Percentiles rank a stretch among this genome's conserved stretches.
Evolutionary conservation across 2,329 filamentous ascomycete species (phyloP).

Genomic region (Trematosphaeria pertusa): DNA sequence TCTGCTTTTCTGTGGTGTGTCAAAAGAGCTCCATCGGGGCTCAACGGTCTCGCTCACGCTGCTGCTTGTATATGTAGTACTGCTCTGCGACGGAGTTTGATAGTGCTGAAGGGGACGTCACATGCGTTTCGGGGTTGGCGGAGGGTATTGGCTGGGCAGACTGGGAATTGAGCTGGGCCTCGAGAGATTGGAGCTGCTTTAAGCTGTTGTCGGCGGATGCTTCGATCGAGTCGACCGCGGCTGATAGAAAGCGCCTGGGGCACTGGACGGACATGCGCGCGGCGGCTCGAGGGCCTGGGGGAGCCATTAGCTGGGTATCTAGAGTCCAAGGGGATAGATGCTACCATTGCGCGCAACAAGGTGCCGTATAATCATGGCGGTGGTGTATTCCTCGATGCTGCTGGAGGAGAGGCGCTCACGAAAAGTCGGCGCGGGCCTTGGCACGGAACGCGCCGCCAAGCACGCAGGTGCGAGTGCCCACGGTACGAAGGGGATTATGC

Average conservation of each 20-base stretch:
- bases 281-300: constrained; percentile 49
- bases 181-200: constrained; percentile 39
- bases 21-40: too few relatives aligned
- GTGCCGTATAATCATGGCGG: constrained; percentile 53
- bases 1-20: constrained; percentile 40
- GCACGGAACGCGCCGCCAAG: constrained; percentile 7
- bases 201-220: constrained; percentile 37
- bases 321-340: not conserved
- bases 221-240: constrained; percentile 41
- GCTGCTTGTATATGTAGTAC: constrained; percentile 52
- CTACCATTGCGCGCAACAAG: constrained; percentile 50
- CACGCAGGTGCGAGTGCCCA: too few relatives aligned
- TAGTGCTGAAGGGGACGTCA: constrained; percentile 11
- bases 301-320: not conserved
- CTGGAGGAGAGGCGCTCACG: constrained; percentile 4
- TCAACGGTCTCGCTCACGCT: constrained; percentile 36
- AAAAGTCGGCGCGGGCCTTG: constrained; percentile 8
- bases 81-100: constrained; percentile 46
- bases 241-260: constrained; percentile 37
- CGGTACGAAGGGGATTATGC: too few relatives aligned
- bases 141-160: constrained; percentile 23
- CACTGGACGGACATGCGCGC: constrained; percentile 31
- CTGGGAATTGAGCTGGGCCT: constrained; percentile 43
- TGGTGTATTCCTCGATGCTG: constrained; percentile 1
- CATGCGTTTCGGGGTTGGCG: constrained; percentile 28